Evolutionary conservation across 1,284 basidiomycete species (phyloP), one percentile per base, ranked within the genome.

Genomic region (Caloboletus firmus): DNA sequence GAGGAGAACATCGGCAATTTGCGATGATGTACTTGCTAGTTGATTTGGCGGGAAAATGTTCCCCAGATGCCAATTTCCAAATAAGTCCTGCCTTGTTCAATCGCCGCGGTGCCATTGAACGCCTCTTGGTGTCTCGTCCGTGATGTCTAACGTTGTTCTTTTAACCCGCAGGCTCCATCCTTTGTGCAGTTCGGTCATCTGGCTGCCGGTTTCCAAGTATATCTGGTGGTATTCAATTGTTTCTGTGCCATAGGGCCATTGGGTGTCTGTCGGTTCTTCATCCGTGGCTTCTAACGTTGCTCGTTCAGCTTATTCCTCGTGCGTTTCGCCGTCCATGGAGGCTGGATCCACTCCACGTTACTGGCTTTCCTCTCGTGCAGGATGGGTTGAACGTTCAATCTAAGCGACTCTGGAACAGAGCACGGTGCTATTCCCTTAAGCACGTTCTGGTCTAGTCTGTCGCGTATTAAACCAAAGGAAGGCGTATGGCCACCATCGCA

Each of bases 271-370:
- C 30, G 11, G 30, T 22, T 9, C 28, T 13, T 40, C 26, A 5
- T 43, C 24, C 39, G 10, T 49, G 39, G 39, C 26, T 39, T 28
- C 15, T 15, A 41, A 49, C 51, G 34, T 49, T 59, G n/a, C n/a
- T 31, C 7, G 6, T 35, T 24, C 15, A 20, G 26, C 17, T 3
- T 28, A 9, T 34, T 9, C 28, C 11, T 30, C 15, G 5, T 36
- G 26, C 31, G 36, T 24, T 26, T 36, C 15, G 0, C 42, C 17
- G 30, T n/a, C 26, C 43, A 41, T 36, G 34, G 45, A 18, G 32
- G 13, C 31, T 18, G 32, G 26, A 40, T 30, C 18, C 26, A 11
- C 20, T 40, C 35, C 49, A 60, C 56, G 60, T 62, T 54, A 24
- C 31, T 8, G 11, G n/a, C 39, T 13, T 9, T 22, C 43, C 28